Conservation (phyloP, 1,284 basidiomycete genomes). For the Malassezia dermatis region DNA sequence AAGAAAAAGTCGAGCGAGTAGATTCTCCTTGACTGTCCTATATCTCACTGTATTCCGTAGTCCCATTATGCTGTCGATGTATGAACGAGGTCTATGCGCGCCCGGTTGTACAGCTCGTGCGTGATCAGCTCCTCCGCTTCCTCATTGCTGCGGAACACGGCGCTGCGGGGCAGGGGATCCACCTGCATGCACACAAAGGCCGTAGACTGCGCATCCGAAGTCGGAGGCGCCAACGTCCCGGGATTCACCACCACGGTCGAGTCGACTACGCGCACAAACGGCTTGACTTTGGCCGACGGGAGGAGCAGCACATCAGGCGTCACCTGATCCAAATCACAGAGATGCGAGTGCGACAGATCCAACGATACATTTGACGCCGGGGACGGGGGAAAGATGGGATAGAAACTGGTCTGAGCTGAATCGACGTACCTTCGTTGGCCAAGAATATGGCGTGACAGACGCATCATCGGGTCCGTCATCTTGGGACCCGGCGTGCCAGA, state of each 20-base stretch:
- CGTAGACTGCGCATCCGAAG: neutral
- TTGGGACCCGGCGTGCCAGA: slow-evolving; percentile 17
- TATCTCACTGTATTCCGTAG: slow-evolving; percentile 6
- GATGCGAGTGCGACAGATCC: slow-evolving; percentile 31
- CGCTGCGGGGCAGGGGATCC: slow-evolving; percentile 2
- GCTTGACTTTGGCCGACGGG: slow-evolving; percentile 54
- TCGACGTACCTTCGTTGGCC: slow-evolving; percentile 66
- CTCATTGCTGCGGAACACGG: neutral
- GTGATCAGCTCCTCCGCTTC: neutral
- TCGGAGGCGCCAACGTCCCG: slow-evolving; percentile 10
- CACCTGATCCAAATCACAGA: slow-evolving; percentile 28
- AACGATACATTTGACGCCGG: slow-evolving; percentile 52
- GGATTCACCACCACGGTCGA: slow-evolving; percentile 63
- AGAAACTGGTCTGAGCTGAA: slow-evolving; percentile 58
- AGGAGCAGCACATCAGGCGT: slow-evolving; percentile 73
- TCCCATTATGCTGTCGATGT: slow-evolving; percentile 9
- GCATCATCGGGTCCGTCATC: slow-evolving; percentile 63
- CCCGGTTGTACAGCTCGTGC: slow-evolving; percentile 21
- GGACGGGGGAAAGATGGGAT: slow-evolving; percentile 84
- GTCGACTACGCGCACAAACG: slow-evolving; percentile 55
- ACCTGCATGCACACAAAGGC: slow-evolving; percentile 18
- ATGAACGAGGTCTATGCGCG: slow-evolving; percentile 25
- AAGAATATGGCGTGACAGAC: slow-evolving; percentile 67
- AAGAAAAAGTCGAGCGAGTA: slow-evolving; percentile 24
- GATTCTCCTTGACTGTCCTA: neutral